Evolutionary conservation across 202 grass and related monocot genomes (phyloP).

Genomic region (Setaria italica): DNA sequence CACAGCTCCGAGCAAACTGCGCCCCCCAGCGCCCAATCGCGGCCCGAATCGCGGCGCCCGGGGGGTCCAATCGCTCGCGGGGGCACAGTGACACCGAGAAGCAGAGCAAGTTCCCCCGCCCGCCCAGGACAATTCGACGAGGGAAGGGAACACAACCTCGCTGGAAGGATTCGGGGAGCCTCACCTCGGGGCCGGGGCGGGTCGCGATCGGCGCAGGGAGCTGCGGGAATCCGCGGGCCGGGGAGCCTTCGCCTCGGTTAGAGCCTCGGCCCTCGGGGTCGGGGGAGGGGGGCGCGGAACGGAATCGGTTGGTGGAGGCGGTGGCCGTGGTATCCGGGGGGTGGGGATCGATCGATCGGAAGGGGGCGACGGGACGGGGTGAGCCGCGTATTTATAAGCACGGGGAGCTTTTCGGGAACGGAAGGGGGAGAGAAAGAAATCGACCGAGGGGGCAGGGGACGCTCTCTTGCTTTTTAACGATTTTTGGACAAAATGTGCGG

Average conservation of each 20-base stretch:
- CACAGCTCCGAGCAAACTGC: neutral
- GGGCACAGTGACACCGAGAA: neutral
- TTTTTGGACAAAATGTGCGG: slow-evolving; percentile 4
- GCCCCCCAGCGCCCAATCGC: neutral
- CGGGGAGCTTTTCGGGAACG: neutral
- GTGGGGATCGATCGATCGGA: neutral
- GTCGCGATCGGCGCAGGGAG: slow-evolving; percentile 17
- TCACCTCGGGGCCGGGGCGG: slow-evolving; percentile 6
- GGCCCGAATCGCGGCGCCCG: neutral
- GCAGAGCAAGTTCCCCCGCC: neutral
- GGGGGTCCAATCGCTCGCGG: neutral
- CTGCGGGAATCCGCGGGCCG: neutral
- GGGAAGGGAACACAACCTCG: no score
- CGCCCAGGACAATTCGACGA: neutral
- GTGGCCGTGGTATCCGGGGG: neutral
- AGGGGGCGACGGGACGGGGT: neutral
- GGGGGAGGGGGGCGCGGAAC: neutral
- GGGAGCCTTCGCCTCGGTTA: neutral
- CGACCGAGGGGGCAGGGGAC: neutral
- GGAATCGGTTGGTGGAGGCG: slow-evolving; percentile 16
- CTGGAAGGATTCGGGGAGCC: neutral
- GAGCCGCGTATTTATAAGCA: slow-evolving; percentile 24
- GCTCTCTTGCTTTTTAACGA: neutral
- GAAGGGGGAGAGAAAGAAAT: neutral
- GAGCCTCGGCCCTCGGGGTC: neutral